Conservation (phyloP, 108 stramenopile species). For the Skeletonema costatum region DNA sequence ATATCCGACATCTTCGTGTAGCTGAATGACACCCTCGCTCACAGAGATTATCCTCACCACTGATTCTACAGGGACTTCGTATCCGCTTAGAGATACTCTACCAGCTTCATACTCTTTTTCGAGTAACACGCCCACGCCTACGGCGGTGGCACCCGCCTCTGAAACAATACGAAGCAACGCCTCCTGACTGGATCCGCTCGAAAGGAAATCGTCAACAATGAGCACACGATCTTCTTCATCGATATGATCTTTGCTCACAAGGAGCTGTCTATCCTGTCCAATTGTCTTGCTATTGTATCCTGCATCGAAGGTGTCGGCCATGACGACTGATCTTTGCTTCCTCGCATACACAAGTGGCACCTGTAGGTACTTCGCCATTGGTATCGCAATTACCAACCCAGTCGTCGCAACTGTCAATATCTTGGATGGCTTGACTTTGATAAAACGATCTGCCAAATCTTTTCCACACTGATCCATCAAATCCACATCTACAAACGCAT, state of each 20-base stretch:
- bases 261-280: conserved; percentile 74
- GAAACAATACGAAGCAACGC: conserved; percentile 79
- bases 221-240: conserved; percentile 82
- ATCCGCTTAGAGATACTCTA: conserved; percentile 76
- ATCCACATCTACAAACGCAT: conserved; percentile 81
- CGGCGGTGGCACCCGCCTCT: conserved; percentile 79
- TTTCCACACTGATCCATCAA: conserved; percentile 89
- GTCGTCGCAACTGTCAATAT: conserved; percentile 91
- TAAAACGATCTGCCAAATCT: conserved; percentile 76
- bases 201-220: conserved; percentile 88
- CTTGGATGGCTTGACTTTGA: conserved; percentile 70
- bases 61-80: conserved; percentile 73
- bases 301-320: conserved; percentile 85
- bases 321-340: conserved; percentile 87
- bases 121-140: conserved; percentile 83
- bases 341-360: conserved; percentile 88
- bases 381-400: conserved; percentile 84
- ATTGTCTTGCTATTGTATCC: conserved; percentile 81
- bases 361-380: conserved; percentile 85
- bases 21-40: conserved; percentile 68
- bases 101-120: conserved; percentile 88
- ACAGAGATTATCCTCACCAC: conserved; percentile 77
- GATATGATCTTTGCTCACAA: conserved; percentile 82
- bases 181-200: conserved; percentile 86
- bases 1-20: conserved; percentile 84